phyloP scores from a whole-genome alignment of 305 asterid species.

The Ilex paraguariensis region DNA sequence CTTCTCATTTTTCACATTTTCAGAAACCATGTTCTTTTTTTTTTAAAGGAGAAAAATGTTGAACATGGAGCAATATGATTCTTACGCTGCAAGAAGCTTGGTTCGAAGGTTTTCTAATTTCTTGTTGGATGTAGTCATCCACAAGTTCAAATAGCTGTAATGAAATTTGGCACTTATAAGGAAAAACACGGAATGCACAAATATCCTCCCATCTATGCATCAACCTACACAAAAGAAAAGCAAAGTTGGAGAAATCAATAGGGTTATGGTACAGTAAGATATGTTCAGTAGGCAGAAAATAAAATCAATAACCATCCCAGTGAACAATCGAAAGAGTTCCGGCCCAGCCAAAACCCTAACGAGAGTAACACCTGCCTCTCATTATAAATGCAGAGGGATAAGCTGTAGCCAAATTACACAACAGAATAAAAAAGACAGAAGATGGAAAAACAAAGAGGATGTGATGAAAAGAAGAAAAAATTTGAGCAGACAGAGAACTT shows the following conservation, averaged over 20 bases:
- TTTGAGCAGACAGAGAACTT: background rate
- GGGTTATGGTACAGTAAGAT: background rate
- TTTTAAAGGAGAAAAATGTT: background rate
- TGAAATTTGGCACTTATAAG: constrained; percentile 54
- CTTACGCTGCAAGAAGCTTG: constrained; percentile 63
- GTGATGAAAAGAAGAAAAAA: background rate
- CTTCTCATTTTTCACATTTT: too few species aligned
- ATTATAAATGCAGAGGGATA: background rate
- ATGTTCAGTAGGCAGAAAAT: background rate
- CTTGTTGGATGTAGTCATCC: constrained; percentile 86
- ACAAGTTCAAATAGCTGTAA: constrained; percentile 72
- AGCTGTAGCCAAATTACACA: background rate
- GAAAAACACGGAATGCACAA: constrained; percentile 76
- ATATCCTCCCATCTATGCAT: constrained; percentile 75
- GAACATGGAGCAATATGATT: constrained; percentile 5
- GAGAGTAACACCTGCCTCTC: background rate
- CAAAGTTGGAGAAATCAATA: too few species aligned
- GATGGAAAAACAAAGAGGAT: background rate
- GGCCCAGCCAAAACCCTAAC: background rate
- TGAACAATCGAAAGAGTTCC: background rate
- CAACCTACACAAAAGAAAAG: constrained; percentile 36
- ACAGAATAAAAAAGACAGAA: background rate
- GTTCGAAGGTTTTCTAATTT: constrained; percentile 63
- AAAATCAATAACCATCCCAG: background rate
- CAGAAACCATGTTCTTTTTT: background rate